Evolutionary conservation across 352 stramenopile genomes (phyloP).

Genomic region (Globisporangium middletonii): DNA sequence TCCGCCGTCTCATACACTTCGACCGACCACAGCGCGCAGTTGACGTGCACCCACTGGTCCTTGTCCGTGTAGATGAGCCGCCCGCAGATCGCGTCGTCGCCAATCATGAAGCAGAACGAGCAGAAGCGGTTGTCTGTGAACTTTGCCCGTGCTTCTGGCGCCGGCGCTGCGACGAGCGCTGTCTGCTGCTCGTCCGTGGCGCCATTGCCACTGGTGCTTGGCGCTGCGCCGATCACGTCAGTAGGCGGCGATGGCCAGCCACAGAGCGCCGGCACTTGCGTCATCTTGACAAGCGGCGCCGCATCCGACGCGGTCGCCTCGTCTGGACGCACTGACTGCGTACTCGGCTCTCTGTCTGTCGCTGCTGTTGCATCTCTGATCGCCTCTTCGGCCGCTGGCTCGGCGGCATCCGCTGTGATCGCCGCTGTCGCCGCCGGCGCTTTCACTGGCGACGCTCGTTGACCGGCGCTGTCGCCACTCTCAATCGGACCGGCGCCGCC

Average conservation of each 20-base stretch:
- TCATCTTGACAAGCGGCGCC: constrained; percentile 22
- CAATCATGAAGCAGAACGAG: constrained; percentile 75
- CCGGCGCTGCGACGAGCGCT: background rate
- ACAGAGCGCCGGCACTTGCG: constrained; percentile 28
- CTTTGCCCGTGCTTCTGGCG: background rate
- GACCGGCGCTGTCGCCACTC: background rate
- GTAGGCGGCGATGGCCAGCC: constrained; percentile 23
- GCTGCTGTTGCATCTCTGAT: background rate
- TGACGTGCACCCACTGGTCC: constrained; percentile 89
- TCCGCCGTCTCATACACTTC: constrained; percentile 86
- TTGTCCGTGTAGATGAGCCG: constrained; percentile 76
- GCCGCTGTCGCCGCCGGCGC: background rate
- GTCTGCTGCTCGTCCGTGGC: background rate
- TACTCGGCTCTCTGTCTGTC: background rate
- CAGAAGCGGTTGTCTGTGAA: constrained; percentile 74
- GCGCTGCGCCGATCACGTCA: background rate
- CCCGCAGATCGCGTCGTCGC: constrained; percentile 64
- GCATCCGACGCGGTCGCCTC: background rate
- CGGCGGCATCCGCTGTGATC: background rate
- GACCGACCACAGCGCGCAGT: constrained; percentile 91
- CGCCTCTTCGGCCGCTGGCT: background rate
- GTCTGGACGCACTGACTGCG: background rate
- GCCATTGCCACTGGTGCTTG: background rate
- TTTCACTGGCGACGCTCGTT: background rate
- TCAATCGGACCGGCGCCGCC: background rate